Conservation (phyloP, 768 basidiomycete species). For the Heimioporus sp. region DNA sequence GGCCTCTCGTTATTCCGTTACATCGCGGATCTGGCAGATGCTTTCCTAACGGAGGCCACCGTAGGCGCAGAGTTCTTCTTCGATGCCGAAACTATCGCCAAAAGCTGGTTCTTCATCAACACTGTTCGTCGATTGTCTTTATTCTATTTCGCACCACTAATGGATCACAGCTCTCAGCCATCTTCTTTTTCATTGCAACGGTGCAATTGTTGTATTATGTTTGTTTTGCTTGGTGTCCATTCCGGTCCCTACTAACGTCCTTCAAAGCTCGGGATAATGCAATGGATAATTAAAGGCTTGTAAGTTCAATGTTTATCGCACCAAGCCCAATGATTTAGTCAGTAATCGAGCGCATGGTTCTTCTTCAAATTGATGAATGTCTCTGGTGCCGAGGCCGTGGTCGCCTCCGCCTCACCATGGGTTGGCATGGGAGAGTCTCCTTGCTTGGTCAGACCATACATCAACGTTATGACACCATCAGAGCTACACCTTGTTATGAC, state of each 20-base stretch:
- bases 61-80: constrained; percentile 85
- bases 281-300: constrained; percentile 90
- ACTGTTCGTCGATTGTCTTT: constrained; percentile 43
- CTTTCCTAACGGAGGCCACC: constrained; percentile 68
- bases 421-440: constrained; percentile 90
- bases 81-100: constrained; percentile 56
- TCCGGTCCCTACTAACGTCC: not conserved
- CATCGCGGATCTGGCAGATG: constrained; percentile 76
- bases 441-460: constrained; percentile 80
- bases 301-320: constrained; percentile 32
- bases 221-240: not conserved
- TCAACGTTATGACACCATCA: constrained; percentile 81
- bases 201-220: constrained; percentile 87
- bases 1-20: constrained; percentile 84
- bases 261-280: constrained; percentile 74
- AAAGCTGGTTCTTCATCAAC: constrained; percentile 86
- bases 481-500: constrained; percentile 90
- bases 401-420: constrained; percentile 92
- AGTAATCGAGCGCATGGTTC: constrained; percentile 69
- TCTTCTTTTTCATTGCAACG: constrained; percentile 94
- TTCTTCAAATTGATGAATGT: constrained; percentile 91
- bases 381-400: constrained; percentile 93
- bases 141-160: constrained; percentile 14
- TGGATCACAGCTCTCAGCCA: constrained; percentile 53
- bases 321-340: not conserved